Evolutionary conservation across 768 basidiomycete genomes (phyloP).

Genomic region (Hemileccinum rubropunctum): DNA sequence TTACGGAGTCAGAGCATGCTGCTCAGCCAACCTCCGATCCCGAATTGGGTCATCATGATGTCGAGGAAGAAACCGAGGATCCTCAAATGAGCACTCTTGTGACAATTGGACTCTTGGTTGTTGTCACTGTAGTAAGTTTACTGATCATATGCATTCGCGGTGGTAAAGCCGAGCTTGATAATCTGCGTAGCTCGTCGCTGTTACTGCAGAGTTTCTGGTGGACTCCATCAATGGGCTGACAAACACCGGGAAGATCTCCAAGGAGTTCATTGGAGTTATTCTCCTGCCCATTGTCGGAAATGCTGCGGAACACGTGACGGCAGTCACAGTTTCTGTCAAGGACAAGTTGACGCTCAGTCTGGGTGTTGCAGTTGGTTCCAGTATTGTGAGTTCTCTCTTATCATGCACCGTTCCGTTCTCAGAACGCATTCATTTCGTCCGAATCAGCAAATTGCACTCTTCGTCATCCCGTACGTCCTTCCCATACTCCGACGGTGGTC

Average conservation of each 20-base stretch:
- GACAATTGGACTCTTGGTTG: conserved; percentile 49
- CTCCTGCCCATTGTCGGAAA: conserved; percentile 92
- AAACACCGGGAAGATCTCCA: conserved; percentile 48
- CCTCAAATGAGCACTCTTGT: conserved; percentile 55
- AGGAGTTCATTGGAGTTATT: conserved; percentile 84
- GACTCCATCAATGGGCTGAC: conserved; percentile 80
- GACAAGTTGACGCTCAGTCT: conserved; percentile 85
- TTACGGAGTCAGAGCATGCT: not conserved
- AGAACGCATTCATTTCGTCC: not conserved
- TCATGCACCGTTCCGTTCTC: not conserved
- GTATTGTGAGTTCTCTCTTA: conserved; percentile 52
- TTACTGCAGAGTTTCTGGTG: conserved; percentile 69
- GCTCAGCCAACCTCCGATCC: conserved; percentile 4
- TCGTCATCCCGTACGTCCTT: conserved; percentile 56
- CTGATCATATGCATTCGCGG: not conserved
- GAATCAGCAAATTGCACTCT: conserved; percentile 70
- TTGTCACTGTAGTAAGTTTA: conserved; percentile 59
- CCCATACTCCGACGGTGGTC: not conserved
- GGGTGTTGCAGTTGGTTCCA: conserved; percentile 86
- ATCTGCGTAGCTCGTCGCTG: conserved; percentile 44
- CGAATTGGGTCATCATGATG: conserved; percentile 8
- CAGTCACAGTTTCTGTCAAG: conserved; percentile 89
- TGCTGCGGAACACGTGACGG: conserved; percentile 89
- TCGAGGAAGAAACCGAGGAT: conserved; percentile 36
- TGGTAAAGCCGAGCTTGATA: not conserved